Base-by-base conservation (phyloP, 2,329 filamentous ascomycete species). In the Arthrobotrys sphaeroides region DNA sequence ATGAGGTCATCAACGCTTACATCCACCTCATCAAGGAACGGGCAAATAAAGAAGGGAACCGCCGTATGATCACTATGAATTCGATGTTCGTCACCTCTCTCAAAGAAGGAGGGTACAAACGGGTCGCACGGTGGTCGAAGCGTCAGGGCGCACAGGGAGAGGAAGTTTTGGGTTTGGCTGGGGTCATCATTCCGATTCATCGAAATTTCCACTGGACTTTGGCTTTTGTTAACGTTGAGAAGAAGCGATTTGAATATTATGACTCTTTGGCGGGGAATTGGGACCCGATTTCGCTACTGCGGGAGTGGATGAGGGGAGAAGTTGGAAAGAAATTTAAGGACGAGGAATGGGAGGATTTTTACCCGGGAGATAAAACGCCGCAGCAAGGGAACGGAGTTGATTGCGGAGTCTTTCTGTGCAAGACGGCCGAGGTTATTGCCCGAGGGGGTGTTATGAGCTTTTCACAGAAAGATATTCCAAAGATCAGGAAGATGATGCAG, bases 1-100 rank as follows among this genome's bases (percentile, higher is more conserved):
- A 80, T 40, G 77, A 80, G 36, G 74, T 78, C 18, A 79, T 80
- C 49, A 77, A 80, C 43, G 78, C 75, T 6, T 80, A 80, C 24
- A 40, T 79, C 2, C 47, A 73, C 24, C 73, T 80, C 28, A 68
- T 80, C 38, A 70, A 70, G 18, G 77, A 78, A 9, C 77, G 79
- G 18, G 73, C 67, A 2, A 78, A 78, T 20, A 24, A 20, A 26
- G 69, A 67, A 22, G 70, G 69, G 5, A 60, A 64, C 6, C 57
- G 45, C 24, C 77, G 60, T 24, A 51, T 79, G 31, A 60, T 77
- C 12, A 60, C 65, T 1, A 62, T 78, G 53, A 79, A 72, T 31
- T 73, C 76, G 7, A 77, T 55, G 33, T 80, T 80, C 53, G 75
- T 69, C 22, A 45, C 36, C 1, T 69, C 73, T 6, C 40, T 78